Evolutionary conservation across 257 asterid species (phyloP).

Genomic region (Solanum ahanhuiri): DNA sequence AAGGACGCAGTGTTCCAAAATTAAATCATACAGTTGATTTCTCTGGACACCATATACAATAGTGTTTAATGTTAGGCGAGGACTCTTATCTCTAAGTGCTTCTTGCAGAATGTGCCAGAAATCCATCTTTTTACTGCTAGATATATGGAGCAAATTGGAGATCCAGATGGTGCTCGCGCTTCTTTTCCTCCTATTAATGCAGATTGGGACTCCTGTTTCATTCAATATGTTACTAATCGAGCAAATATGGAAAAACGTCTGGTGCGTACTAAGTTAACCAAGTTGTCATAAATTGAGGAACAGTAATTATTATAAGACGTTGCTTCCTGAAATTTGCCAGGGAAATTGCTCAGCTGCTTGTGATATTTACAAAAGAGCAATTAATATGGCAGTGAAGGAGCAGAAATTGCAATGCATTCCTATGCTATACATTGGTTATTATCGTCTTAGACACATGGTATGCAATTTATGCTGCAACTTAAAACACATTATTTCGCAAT

Average conservation of each 20-base stretch:
- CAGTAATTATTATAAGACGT: constrained; percentile 3
- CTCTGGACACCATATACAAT: background rate
- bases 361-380: constrained; percentile 49
- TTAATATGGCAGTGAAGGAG: constrained; percentile 45
- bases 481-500: background rate
- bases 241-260: constrained; percentile 86
- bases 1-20: background rate
- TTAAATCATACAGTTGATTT: background rate
- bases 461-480: constrained; percentile 8
- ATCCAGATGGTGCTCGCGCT: constrained; percentile 50
- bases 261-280: constrained; percentile 33
- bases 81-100: constrained; percentile 1
- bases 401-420: constrained; percentile 46
- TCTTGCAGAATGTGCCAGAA: constrained; percentile 57
- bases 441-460: constrained; percentile 64
- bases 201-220: constrained; percentile 42
- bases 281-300: constrained; percentile 8
- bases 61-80: background rate
- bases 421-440: constrained; percentile 41
- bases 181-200: constrained; percentile 38
- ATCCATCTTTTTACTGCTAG: constrained; percentile 73
- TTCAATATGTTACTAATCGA: constrained; percentile 34
- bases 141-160: constrained; percentile 78
- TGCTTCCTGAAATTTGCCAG: constrained; percentile 35
- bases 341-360: constrained; percentile 65